Evolutionary conservation across 176 grass and related monocot species (phyloP), one percentile per base, ranked within the genome.

Genomic region (Aechmea fasciata): DNA sequence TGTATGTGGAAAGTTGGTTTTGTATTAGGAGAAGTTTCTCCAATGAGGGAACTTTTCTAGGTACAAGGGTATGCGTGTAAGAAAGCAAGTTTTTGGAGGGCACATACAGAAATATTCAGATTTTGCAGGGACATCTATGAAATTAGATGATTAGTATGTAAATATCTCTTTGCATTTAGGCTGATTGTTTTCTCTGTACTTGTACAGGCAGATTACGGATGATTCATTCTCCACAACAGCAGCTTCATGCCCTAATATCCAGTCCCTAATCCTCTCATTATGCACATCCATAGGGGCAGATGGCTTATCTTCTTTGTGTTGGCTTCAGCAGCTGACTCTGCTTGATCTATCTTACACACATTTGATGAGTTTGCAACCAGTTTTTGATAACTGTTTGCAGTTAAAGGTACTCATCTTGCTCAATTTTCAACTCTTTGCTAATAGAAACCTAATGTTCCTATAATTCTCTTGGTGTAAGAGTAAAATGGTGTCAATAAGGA

Each of bases 271-370:
- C 69, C 72, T 99, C 54, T 93, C 89, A 3, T 93, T 89, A 26
- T 99, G 94, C 71, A 13, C 90, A 71, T 65, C 82, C 3, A 82
- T 99, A 75, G 87, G 76, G 14, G 69, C 68, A 59, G 76, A 77
- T 49, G 94, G 94, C 51, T 66, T 99, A 63, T 93, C 85, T 67
- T 99, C 94, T 64, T 86, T 99, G 77, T 80, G 57, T 71, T 81
- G 79, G 65, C 94, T 99, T 67, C 84, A 70, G 65, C 81, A 75
- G 55, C 63, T 99, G 74, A 79, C 84, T 19, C 84, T 93, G 55
- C 89, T 99, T 66, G 94, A 99, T 80, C 80, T 99, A 15, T 99
- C 94, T 55, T 99, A 99, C 66, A 99, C 94, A 14, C 92, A 93
- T 83, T 75, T 99, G 82, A 66, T 73, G n/a, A 93, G 79, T 76